These are phyloP conservation scores for Backusella psychrophila DNA, from an alignment of 192 early-diverging fungal species.

Conservation along the genomic window DNA sequence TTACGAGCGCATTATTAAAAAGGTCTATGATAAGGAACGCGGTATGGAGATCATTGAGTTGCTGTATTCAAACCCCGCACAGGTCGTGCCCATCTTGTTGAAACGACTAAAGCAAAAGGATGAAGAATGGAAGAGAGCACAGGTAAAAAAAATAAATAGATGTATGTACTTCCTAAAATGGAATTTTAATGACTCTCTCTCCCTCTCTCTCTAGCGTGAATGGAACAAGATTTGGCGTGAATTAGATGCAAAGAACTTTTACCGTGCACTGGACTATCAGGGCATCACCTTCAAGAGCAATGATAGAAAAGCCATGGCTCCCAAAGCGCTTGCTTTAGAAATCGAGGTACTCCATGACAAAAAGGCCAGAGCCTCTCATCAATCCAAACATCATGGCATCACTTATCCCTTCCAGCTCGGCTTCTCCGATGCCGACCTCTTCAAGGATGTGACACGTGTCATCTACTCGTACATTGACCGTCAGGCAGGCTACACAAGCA, in stretches of 20 bases:
- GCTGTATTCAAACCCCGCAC: slow-evolving; percentile 87
- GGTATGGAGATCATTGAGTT: slow-evolving; percentile 89
- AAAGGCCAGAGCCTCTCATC: neutral
- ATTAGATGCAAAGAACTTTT: slow-evolving; percentile 89
- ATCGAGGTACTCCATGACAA: slow-evolving; percentile 72
- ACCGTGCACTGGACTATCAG: slow-evolving; percentile 93
- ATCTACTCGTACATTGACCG: slow-evolving; percentile 73
- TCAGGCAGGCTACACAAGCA: slow-evolving; percentile 43
- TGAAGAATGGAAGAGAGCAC: slow-evolving; percentile 93
- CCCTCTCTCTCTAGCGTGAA: slow-evolving; percentile 66
- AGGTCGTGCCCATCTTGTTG: slow-evolving; percentile 91
- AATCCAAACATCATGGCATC: neutral
- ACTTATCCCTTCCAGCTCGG: slow-evolving; percentile 57
- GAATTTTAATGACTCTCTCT: neutral
- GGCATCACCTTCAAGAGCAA: slow-evolving; percentile 85
- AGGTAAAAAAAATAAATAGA: slow-evolving; percentile 41
- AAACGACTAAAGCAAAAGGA: slow-evolving; percentile 97
- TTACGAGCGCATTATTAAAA: slow-evolving; percentile 91
- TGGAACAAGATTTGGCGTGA: slow-evolving; percentile 98
- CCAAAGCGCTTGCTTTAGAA: slow-evolving; percentile 79
- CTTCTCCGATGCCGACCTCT: slow-evolving; percentile 72
- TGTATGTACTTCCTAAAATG: neutral
- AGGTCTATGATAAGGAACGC: slow-evolving; percentile 88
- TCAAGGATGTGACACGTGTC: slow-evolving; percentile 76
- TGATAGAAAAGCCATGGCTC: slow-evolving; percentile 79